Conservation (phyloP, 306 rosid genomes). For the Prunus salicina region DNA sequence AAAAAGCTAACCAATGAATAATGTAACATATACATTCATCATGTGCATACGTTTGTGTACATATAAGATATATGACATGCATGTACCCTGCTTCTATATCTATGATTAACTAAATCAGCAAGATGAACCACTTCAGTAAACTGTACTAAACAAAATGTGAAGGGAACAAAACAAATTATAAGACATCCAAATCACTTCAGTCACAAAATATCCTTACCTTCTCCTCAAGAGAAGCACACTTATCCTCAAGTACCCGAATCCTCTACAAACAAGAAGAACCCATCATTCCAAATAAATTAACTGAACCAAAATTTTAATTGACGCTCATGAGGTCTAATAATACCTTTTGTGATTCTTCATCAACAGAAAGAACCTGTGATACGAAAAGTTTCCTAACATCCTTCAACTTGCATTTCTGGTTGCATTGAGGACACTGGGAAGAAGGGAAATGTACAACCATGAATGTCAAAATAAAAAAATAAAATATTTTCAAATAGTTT, state of each 20-base stretch:
- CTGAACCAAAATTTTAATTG: neutral
- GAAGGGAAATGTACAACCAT: neutral
- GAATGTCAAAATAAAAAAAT: neutral
- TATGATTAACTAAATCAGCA: too few species aligned
- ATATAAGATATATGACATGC: too few species aligned
- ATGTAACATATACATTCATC: too few species aligned
- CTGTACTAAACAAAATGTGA: neutral
- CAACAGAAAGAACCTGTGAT: slow-evolving; percentile 53
- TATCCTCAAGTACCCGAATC: slow-evolving; percentile 62
- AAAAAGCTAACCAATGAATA: too few species aligned
- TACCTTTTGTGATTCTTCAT: slow-evolving; percentile 79
- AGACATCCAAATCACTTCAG: too few species aligned
- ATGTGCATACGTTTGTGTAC: too few species aligned
- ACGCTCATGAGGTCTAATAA: slow-evolving; percentile 2
- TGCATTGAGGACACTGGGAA: slow-evolving; percentile 86
- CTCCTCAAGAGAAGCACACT: slow-evolving; percentile 60
- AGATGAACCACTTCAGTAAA: neutral
- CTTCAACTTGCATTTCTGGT: slow-evolving; percentile 57
- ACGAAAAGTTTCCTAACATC: slow-evolving; percentile 78
- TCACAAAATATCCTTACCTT: slow-evolving; percentile 42
- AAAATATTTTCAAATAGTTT: neutral
- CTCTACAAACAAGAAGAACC: slow-evolving; percentile 41
- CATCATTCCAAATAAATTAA: slow-evolving; percentile 13
- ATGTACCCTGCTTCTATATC: neutral
- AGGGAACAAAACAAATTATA: neutral